phyloP scores from a whole-genome alignment of 2,329 filamentous ascomycete species.

The Nemania bipapillata region DNA sequence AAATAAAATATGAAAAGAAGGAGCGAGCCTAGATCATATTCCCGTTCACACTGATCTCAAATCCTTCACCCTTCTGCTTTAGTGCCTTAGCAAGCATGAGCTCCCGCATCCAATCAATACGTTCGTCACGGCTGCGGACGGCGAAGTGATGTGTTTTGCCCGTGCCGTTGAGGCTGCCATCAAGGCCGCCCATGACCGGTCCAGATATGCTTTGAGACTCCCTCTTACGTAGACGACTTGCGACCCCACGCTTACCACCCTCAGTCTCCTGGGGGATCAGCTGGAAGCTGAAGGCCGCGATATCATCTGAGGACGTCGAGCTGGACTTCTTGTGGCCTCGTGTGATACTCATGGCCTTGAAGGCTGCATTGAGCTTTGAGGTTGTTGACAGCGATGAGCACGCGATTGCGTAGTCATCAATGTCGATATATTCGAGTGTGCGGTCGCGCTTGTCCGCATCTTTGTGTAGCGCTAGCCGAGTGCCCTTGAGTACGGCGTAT shows the following conservation, averaged over 20 bases:
- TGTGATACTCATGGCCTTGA: constrained; percentile 79
- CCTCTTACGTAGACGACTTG: constrained; percentile 62
- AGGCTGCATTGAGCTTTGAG: constrained; percentile 85
- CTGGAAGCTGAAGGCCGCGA: constrained; percentile 83
- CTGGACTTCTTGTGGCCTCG: constrained; percentile 55
- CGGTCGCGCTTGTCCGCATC: constrained; percentile 62
- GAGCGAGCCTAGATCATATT: constrained; percentile 69
- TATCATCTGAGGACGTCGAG: constrained; percentile 61
- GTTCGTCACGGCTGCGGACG: constrained; percentile 84
- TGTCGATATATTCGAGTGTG: constrained; percentile 82
- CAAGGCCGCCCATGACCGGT: constrained; percentile 48
- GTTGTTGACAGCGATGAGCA: constrained; percentile 80
- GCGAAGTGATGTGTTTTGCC: constrained; percentile 95
- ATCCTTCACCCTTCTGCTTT: constrained; percentile 84
- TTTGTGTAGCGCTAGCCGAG: constrained; percentile 79
- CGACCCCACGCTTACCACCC: constrained; percentile 58
- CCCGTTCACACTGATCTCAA: constrained; percentile 83
- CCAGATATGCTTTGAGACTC: constrained; percentile 58
- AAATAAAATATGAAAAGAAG: neutral
- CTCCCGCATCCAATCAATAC: constrained; percentile 97
- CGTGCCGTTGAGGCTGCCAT: constrained; percentile 64
- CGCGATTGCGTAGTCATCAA: constrained; percentile 87
- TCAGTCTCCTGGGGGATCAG: constrained; percentile 76
- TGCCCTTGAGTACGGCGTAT: constrained; percentile 86
- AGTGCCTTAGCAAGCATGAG: constrained; percentile 89